These are phyloP conservation scores for Gastrolobium villosum DNA, from an alignment of 306 rosid species.

Conservation along the genomic window DNA sequence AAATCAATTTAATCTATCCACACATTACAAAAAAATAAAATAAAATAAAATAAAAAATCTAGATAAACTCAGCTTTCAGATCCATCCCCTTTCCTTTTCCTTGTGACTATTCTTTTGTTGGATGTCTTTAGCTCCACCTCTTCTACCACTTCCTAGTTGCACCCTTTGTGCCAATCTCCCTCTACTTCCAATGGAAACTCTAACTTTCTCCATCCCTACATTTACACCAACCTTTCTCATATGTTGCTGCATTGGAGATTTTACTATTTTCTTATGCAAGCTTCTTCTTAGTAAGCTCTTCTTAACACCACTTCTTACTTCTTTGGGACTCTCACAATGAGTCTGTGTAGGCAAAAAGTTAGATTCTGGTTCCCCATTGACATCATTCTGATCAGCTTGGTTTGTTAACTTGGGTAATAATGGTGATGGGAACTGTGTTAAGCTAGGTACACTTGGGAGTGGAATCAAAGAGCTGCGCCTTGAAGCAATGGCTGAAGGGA, in stretches of 20 bases:
- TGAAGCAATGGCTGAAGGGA: slow-evolving; percentile 63
- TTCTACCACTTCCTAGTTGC: slow-evolving; percentile 64
- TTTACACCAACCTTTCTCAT: slow-evolving; percentile 81
- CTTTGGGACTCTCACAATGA: slow-evolving; percentile 78
- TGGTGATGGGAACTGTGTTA: slow-evolving; percentile 60
- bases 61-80: slow-evolving; percentile 35
- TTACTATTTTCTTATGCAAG: slow-evolving; percentile 67
- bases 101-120: slow-evolving; percentile 72
- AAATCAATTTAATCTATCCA: slow-evolving; percentile 55
- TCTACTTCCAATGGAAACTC: slow-evolving; percentile 87
- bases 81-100: slow-evolving; percentile 98
- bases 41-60: not conserved
- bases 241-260: slow-evolving; percentile 79
- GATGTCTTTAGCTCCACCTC: slow-evolving; percentile 65
- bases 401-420: slow-evolving; percentile 54
- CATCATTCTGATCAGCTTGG: slow-evolving; percentile 64
- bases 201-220: slow-evolving; percentile 88
- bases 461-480: slow-evolving; percentile 93
- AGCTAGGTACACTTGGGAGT: slow-evolving; percentile 66
- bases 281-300: slow-evolving; percentile 80
- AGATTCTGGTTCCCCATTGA: slow-evolving; percentile 56
- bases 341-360: slow-evolving; percentile 61
- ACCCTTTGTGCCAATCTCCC: slow-evolving; percentile 77
- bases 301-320: slow-evolving; percentile 65
- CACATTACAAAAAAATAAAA: slow-evolving; percentile 42